Conservation (phyloP, 805 yeast genomes). For the Kregervanrija fluxuum region DNA sequence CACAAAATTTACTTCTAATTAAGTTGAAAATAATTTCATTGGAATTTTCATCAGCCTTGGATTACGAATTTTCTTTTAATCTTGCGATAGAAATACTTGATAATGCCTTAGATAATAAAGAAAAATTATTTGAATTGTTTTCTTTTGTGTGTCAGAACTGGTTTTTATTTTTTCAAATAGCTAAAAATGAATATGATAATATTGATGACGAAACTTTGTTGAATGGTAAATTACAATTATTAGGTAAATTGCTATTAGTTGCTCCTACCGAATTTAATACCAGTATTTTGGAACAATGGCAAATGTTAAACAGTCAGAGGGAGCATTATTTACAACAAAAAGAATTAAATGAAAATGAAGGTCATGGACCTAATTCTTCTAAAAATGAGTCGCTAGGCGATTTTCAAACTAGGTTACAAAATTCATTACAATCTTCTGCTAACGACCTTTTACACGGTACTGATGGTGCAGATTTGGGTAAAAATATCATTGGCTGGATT, state of each 20-base stretch:
- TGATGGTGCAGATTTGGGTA: constrained; percentile 23
- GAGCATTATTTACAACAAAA: constrained; percentile 17
- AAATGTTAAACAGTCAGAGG: constrained; percentile 29
- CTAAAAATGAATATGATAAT: constrained; percentile 35
- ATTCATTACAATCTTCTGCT: constrained; percentile 24
- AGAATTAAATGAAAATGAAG: neutral
- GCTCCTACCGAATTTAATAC: constrained; percentile 51
- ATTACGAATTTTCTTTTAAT: constrained; percentile 52
- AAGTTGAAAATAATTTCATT: constrained; percentile 40
- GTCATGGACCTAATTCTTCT: neutral
- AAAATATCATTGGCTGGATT: constrained; percentile 29
- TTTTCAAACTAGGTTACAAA: constrained; percentile 22
- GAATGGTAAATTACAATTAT: constrained; percentile 41
- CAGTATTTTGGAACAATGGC: constrained; percentile 59
- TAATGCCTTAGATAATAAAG: constrained; percentile 9
- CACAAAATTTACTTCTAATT: constrained; percentile 19
- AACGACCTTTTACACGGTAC: constrained; percentile 15
- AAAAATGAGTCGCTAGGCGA: constrained; percentile 8
- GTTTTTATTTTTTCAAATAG: constrained; percentile 71
- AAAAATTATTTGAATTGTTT: constrained; percentile 7
- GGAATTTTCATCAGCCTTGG: constrained; percentile 57
- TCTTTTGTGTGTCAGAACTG: constrained; percentile 36
- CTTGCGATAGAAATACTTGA: constrained; percentile 34
- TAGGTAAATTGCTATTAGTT: constrained; percentile 43
- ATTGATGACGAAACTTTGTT: constrained; percentile 7